Evolutionary conservation across 2,329 filamentous ascomycete genomes (phyloP), one percentile per base, ranked within the genome.

Genomic region (Thelonectria rubi): DNA sequence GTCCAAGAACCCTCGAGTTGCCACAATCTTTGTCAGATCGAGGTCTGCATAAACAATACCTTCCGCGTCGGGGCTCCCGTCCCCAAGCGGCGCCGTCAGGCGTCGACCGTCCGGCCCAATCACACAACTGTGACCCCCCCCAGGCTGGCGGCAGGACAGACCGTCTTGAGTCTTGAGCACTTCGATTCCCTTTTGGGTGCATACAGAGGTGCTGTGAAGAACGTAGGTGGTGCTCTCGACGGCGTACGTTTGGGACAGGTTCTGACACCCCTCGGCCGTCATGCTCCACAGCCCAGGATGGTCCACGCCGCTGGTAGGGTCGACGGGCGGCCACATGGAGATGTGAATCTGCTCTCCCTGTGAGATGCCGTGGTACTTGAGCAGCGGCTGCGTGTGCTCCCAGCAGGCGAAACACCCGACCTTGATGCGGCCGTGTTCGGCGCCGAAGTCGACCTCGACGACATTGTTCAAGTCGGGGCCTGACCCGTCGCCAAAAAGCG

Each of bases 141-240:
- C 70, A 0, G 68, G 68, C 47, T 64, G 47, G 2, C 56, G 66
- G 46, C 63, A 70, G 1, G 55, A 20, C 0, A 78, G 65, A 0
- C 79, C 78, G 0, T 75, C 75, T 9, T 75, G 66, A 0, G 81
- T 83, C 8, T 74, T 71, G 71, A 86, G 68, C 12, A 84, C 77
- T 0, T 71, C 65, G 0, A 72, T 72, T 1, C 80, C 84, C 14
- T 76, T 69, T 7, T 81, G 65, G 0, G 76, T 78, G 51, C 85
- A 75, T 3, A 72, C 66, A 1, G 64, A 58, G 1, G 70, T 72
- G 26, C 64, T 60, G 18, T 71, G 69, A 3, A 87, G 77, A 1
- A 88, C 86, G 61, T 83, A 88, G 0, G 82, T 73, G 9, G 78
- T 76, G 2, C 82, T 80, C 68, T 89, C 86, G 9, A 88, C 81